Percentiles rank a stretch among this genome's conserved stretches.
Evolutionary conservation across 495 filamentous ascomycete genomes (phyloP).

Genomic region (Penicillium odoratum): DNA sequence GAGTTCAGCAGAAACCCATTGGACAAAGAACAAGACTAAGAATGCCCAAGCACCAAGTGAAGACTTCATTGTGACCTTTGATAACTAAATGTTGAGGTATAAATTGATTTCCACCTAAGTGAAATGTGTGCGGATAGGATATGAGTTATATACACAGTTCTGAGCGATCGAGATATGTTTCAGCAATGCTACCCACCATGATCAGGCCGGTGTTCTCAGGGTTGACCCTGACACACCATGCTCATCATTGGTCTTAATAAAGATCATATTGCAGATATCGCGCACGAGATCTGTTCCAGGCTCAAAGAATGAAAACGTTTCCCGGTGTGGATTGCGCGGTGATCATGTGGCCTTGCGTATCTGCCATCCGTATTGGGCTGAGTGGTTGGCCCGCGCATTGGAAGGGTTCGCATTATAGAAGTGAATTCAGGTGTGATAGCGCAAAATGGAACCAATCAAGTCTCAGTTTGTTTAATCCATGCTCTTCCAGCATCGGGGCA

Average conservation of each 20-base stretch:
- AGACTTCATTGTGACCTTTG: slow-evolving; percentile 11
- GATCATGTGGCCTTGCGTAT: slow-evolving; percentile 4
- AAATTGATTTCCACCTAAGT: slow-evolving; percentile 5
- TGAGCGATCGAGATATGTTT: background rate
- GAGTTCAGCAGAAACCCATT: slow-evolving; percentile 19
- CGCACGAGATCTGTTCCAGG: background rate
- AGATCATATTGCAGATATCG: background rate
- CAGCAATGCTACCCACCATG: background rate
- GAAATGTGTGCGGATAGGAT: slow-evolving; percentile 4
- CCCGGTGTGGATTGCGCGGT: slow-evolving; percentile 3
- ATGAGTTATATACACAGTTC: slow-evolving; percentile 10
- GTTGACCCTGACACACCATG: background rate
- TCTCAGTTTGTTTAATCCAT: background rate
- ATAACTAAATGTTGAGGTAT: background rate
- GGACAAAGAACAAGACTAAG: slow-evolving; percentile 14
- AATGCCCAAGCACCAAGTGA: slow-evolving; percentile 6
- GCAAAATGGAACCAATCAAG: too few species aligned
- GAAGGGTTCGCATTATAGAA: background rate
- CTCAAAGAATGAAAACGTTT: background rate
- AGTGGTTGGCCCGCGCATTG: slow-evolving; percentile 8
- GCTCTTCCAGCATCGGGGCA: slow-evolving; percentile 8
- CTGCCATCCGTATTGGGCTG: background rate
- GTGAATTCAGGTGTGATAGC: slow-evolving; percentile 11
- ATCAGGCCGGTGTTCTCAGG: background rate
- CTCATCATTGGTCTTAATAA: background rate